Conservation (phyloP, 2,329 filamentous ascomycete species). For the Diplodia corticola region DNA sequence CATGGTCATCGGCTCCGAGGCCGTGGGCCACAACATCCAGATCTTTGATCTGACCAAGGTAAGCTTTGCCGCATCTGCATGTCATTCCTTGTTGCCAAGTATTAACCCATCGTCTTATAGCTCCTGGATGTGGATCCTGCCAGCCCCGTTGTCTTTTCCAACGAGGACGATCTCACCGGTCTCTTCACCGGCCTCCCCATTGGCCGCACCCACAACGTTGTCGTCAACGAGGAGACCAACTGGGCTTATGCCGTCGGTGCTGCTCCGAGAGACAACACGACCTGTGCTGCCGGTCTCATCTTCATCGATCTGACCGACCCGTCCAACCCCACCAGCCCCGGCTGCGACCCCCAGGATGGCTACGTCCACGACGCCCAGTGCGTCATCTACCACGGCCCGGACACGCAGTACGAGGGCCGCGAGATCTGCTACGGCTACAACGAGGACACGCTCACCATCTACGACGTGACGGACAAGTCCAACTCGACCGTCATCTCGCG, state of each 20-base stretch:
- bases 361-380: slow-evolving; percentile 65
- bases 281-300: slow-evolving; percentile 57
- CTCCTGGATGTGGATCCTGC: slow-evolving; percentile 37
- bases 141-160: slow-evolving; percentile 38
- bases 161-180: slow-evolving; percentile 36
- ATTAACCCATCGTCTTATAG: slow-evolving; percentile 11
- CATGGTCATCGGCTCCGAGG: slow-evolving; percentile 45
- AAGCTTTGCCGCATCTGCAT: slow-evolving; percentile 19
- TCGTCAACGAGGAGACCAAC: slow-evolving; percentile 39
- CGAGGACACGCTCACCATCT: slow-evolving; percentile 54
- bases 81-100: not conserved
- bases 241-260: slow-evolving; percentile 43
- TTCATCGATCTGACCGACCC: slow-evolving; percentile 60
- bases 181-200: slow-evolving; percentile 37
- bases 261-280: slow-evolving; percentile 31
- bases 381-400: slow-evolving; percentile 56
- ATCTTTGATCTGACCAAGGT: slow-evolving; percentile 62
- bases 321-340: slow-evolving; percentile 54
- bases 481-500: slow-evolving; percentile 51
- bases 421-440: slow-evolving; percentile 62
- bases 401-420: slow-evolving; percentile 48
- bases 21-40: slow-evolving; percentile 56
- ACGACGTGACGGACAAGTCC: slow-evolving; percentile 55
- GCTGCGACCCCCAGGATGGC: slow-evolving; percentile 57
- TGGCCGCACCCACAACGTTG: slow-evolving; percentile 42